Conservation (phyloP, 129 eudicot species). For the Apium graveolens region DNA sequence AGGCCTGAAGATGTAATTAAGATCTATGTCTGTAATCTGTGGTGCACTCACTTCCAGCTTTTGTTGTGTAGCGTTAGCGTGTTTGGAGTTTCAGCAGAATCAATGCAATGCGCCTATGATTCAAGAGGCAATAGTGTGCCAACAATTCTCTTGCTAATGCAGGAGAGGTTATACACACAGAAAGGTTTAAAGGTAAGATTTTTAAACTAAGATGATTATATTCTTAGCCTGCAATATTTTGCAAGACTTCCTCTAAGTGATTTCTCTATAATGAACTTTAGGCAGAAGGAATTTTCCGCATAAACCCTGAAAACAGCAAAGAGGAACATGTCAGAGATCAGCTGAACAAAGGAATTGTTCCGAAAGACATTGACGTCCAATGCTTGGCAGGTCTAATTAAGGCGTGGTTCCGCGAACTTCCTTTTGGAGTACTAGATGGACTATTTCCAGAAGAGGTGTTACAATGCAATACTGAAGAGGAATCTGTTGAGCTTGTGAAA, state of each 20-base stretch:
- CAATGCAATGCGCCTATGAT: conserved; percentile 91
- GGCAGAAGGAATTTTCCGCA: conserved; percentile 93
- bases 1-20: background rate
- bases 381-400: conserved; percentile 77
- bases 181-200: conserved; percentile 65
- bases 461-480: conserved; percentile 71
- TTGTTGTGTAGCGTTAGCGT: conserved; percentile 60
- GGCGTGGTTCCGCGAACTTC: conserved; percentile 91
- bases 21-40: background rate
- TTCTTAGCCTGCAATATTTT: background rate
- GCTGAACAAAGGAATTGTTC: conserved; percentile 73
- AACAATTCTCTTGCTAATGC: conserved; percentile 82
- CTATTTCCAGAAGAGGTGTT: conserved; percentile 82
- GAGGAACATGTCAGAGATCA: conserved; percentile 75
- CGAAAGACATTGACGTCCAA: conserved; percentile 77
- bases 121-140: conserved; percentile 90
- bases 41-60: background rate
- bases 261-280: conserved; percentile 12
- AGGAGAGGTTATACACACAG: conserved; percentile 71
- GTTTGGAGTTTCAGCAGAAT: conserved; percentile 87
- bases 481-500: conserved; percentile 52
- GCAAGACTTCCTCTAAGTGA: background rate
- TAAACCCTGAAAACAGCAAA: conserved; percentile 83
- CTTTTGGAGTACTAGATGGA: conserved; percentile 83
- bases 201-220: background rate